Percentiles rank a stretch among this genome's conserved stretches.
Conservation (phyloP, 768 basidiomycete genomes). For the Termitomyces sp. region DNA sequence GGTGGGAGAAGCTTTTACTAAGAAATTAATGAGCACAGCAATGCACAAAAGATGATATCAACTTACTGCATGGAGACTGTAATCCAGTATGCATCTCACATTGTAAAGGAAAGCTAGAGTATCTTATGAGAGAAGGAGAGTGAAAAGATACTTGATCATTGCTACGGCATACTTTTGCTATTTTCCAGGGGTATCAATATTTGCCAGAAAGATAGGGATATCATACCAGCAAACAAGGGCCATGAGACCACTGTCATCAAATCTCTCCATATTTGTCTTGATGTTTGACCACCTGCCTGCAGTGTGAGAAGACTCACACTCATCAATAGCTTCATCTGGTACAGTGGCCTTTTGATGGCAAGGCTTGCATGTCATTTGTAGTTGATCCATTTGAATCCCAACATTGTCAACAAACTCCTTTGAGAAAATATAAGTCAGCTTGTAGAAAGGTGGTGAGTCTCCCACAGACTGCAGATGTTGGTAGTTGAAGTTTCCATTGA, state of each 20-base stretch:
- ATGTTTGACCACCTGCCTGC: neutral
- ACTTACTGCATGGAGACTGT: conserved; percentile 14
- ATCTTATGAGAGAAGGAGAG: conserved; percentile 21
- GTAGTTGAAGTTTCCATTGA: conserved; percentile 38
- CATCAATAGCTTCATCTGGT: conserved; percentile 21
- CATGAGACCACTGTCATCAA: conserved; percentile 23
- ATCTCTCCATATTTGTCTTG: conserved; percentile 10
- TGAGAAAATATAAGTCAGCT: conserved; percentile 27
- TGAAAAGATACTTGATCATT: conserved; percentile 25
- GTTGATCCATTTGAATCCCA: conserved; percentile 21
- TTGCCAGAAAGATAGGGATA: conserved; percentile 30
- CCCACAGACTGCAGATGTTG: conserved; percentile 25
- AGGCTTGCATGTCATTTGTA: conserved; percentile 13
- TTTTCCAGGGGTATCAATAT: conserved; percentile 34
- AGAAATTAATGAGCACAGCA: too few relatives aligned
- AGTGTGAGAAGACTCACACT: conserved; percentile 16
- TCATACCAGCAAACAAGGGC: conserved; percentile 34
- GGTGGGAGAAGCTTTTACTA: conserved; percentile 26
- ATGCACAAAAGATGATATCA: too few relatives aligned
- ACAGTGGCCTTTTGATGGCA: neutral
- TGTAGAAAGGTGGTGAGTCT: conserved; percentile 27
- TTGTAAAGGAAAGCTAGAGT: conserved; percentile 28
- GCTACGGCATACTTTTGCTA: conserved; percentile 34
- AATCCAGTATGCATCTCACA: conserved; percentile 30
- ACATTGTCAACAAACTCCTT: conserved; percentile 30